A percentile compares a stretch with the other conserved stretches of the same genome.
phyloP scores from a whole-genome alignment of 208 protist species.

The Endotrypanum monterogeii region DNA sequence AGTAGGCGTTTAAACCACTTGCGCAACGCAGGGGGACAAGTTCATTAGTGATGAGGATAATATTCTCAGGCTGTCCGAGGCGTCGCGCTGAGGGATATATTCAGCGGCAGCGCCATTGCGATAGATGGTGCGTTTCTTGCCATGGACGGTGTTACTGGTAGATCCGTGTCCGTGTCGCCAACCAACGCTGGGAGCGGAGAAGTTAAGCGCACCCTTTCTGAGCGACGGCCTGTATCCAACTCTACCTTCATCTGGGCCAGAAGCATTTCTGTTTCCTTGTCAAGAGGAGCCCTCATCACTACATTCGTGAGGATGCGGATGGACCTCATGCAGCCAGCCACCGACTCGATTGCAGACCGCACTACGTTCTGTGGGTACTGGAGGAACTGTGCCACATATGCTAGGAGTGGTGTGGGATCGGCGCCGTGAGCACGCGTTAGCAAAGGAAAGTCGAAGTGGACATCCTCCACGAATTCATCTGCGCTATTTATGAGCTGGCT shows the following conservation, averaged over 20 bases:
- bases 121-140: not conserved
- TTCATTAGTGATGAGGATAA: no score
- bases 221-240: no score
- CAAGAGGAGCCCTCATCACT: conserved; percentile 7
- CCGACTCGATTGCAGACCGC: not conserved
- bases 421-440: not conserved
- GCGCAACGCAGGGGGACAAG: not conserved
- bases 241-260: conserved; percentile 9
- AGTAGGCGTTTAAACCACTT: not conserved
- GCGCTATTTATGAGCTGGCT: no score
- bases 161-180: not conserved
- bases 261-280: conserved; percentile 4
- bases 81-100: not conserved
- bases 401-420: not conserved
- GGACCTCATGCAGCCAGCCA: not conserved
- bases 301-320: conserved; percentile 13
- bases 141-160: not conserved
- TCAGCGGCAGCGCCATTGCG: not conserved
- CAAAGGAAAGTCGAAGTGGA: not conserved
- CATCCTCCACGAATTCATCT: not conserved
- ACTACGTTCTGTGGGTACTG: conserved; percentile 15
- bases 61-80: not conserved
- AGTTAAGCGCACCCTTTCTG: not conserved
- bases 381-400: conserved; percentile 2
- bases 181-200: not conserved